phyloP scores from a whole-genome alignment of 1,139 yeast species.

The Nakaseomyces nivariensis region DNA sequence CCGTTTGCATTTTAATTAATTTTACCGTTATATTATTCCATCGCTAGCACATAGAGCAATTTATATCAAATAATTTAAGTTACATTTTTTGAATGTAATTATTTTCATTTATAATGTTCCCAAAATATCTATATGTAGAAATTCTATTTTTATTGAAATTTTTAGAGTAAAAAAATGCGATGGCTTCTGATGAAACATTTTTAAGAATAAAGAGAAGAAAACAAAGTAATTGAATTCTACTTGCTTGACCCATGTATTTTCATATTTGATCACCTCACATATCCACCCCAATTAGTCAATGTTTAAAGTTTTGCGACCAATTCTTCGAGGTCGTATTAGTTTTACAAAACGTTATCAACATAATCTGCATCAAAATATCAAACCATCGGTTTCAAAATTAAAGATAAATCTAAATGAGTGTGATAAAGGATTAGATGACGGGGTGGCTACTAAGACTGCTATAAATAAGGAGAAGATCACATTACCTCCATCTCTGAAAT shows the following conservation, averaged over 20 bases:
- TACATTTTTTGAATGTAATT: too few species aligned
- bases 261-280: too few species aligned
- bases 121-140: too few species aligned
- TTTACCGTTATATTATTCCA: too few species aligned
- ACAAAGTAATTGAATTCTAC: too few species aligned
- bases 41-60: too few species aligned
- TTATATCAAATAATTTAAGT: too few species aligned
- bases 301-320: neutral
- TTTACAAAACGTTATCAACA: neutral
- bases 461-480: neutral
- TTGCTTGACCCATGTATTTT: too few species aligned
- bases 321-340: neutral
- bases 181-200: neutral
- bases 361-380: neutral
- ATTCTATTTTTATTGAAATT: too few species aligned
- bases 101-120: too few species aligned
- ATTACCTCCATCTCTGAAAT: conserved; percentile 26
- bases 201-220: too few species aligned
- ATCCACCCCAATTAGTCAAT: neutral
- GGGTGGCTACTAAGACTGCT: neutral
- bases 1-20: too few species aligned
- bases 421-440: neutral
- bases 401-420: neutral
- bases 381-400: neutral
- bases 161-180: neutral